phyloP scores from a whole-genome alignment of 345 rosid genomes.

The Laguncularia racemosa region DNA sequence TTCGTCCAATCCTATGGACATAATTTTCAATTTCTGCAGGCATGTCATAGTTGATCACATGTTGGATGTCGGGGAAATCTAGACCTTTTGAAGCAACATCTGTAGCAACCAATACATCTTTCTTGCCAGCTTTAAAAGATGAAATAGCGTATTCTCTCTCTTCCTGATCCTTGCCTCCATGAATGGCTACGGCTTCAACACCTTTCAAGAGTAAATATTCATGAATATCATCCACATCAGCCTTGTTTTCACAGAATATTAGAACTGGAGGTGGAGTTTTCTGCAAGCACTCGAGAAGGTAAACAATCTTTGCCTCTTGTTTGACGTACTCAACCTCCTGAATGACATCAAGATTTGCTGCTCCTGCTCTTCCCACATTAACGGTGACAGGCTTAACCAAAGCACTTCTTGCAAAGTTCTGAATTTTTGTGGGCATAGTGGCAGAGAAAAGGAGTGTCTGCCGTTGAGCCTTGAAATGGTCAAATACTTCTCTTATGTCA shows the following conservation, averaged over 20 bases:
- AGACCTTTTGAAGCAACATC: constrained; percentile 93
- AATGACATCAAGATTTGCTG: constrained; percentile 94
- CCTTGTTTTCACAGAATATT: constrained; percentile 91
- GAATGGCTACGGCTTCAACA: constrained; percentile 88
- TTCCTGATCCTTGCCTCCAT: constrained; percentile 95
- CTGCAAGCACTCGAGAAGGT: constrained; percentile 89
- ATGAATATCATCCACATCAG: constrained; percentile 90
- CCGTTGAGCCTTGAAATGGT: constrained; percentile 86
- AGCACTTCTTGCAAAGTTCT: constrained; percentile 85
- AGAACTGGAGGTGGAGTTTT: constrained; percentile 93
- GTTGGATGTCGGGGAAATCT: constrained; percentile 91
- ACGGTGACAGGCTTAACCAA: constrained; percentile 80
- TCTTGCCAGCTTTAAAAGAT: constrained; percentile 74
- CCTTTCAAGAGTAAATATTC: constrained; percentile 90
- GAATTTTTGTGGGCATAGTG: constrained; percentile 94
- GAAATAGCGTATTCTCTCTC: constrained; percentile 87
- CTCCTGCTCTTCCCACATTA: constrained; percentile 93
- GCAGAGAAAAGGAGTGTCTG: constrained; percentile 91
- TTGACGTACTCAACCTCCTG: constrained; percentile 96
- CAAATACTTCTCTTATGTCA: constrained; percentile 93
- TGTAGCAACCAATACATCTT: constrained; percentile 87
- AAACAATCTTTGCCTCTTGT: constrained; percentile 91
- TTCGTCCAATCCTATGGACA: constrained; percentile 90
- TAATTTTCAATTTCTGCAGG: constrained; percentile 92
- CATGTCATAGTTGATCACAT: constrained; percentile 91